Conservation (phyloP, 352 stramenopile species). For the Phytophthora vignae region DNA sequence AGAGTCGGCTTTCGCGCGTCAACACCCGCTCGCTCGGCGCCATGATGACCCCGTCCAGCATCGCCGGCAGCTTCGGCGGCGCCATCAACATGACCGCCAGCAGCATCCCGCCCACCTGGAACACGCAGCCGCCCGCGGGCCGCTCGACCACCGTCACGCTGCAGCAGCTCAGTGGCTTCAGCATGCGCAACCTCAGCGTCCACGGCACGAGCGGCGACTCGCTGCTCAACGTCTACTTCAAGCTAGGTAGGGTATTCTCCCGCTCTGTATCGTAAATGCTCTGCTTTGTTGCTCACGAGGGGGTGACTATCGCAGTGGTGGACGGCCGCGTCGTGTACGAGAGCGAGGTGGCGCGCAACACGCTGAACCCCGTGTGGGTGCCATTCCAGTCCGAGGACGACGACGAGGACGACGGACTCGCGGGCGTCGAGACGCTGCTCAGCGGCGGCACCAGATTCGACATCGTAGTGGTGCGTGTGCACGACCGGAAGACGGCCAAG, state of each 20-base stretch:
- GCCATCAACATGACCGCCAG: conserved; percentile 44
- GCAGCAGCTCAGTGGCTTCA: conserved; percentile 79
- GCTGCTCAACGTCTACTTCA: conserved; percentile 83
- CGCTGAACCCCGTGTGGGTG: conserved; percentile 86
- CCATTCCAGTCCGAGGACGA: conserved; percentile 69
- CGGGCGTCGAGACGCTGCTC: conserved; percentile 49
- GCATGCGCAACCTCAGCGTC: conserved; percentile 82
- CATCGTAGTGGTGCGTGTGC: conserved; percentile 71
- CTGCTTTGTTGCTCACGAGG: background rate
- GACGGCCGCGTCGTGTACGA: conserved; percentile 75
- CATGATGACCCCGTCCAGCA: conserved; percentile 55
- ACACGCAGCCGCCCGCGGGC: conserved; percentile 21
- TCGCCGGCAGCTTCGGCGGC: conserved; percentile 47
- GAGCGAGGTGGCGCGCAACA: conserved; percentile 74
- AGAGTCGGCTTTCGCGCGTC: background rate
- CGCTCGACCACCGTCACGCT: conserved; percentile 60
- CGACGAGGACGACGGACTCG: conserved; percentile 30
- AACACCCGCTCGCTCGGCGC: background rate
- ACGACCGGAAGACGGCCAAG: conserved; percentile 52
- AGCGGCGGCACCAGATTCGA: conserved; percentile 67
- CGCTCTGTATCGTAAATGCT: background rate
- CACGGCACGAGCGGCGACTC: conserved; percentile 47
- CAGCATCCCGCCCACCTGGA: conserved; percentile 38
- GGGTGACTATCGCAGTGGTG: conserved; percentile 51
- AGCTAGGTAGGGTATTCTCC: conserved; percentile 51